These are phyloP conservation scores for Leccinum barrowsii DNA, from an alignment of 768 basidiomycete species.

Conservation along the genomic window DNA sequence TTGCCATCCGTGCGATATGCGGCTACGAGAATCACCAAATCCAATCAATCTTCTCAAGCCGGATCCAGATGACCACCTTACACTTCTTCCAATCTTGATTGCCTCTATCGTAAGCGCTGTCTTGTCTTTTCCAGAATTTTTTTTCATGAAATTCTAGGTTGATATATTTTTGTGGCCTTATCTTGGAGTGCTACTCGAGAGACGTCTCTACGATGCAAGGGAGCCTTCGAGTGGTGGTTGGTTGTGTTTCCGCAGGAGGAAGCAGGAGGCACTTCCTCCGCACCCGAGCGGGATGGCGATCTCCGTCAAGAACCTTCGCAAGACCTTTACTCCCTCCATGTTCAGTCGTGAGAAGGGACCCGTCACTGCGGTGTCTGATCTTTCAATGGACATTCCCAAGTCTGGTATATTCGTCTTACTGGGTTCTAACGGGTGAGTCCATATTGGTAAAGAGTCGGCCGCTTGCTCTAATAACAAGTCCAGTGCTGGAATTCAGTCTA, in stretches of 20 bases:
- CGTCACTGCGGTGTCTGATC: conserved; percentile 62
- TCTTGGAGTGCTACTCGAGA: conserved; percentile 57
- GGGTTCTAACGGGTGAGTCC: conserved; percentile 61
- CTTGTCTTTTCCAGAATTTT: not conserved
- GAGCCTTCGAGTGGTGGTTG: conserved; percentile 31
- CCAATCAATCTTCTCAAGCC: conserved; percentile 51
- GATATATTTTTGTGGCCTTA: conserved; percentile 74
- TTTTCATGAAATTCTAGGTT: conserved; percentile 40
- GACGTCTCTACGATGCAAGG: conserved; percentile 56
- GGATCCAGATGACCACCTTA: conserved; percentile 58
- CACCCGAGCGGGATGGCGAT: conserved; percentile 49
- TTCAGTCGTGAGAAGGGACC: conserved; percentile 44
- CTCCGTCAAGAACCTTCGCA: conserved; percentile 56
- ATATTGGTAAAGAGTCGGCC: not conserved
- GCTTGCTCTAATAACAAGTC: conserved; percentile 1
- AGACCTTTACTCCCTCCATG: conserved; percentile 51
- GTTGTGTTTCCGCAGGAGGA: conserved; percentile 20
- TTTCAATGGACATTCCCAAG: conserved; percentile 67
- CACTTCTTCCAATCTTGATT: conserved; percentile 56
- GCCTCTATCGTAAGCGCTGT: conserved; percentile 53
- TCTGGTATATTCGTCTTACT: conserved; percentile 74
- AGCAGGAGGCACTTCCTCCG: conserved; percentile 15
- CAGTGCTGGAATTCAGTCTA: conserved; percentile 73
- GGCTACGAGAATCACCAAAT: conserved; percentile 63
- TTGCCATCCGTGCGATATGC: conserved; percentile 61